These are phyloP conservation scores for Vinca major DNA, from an alignment of 305 asterid species.

Conservation along the genomic window DNA sequence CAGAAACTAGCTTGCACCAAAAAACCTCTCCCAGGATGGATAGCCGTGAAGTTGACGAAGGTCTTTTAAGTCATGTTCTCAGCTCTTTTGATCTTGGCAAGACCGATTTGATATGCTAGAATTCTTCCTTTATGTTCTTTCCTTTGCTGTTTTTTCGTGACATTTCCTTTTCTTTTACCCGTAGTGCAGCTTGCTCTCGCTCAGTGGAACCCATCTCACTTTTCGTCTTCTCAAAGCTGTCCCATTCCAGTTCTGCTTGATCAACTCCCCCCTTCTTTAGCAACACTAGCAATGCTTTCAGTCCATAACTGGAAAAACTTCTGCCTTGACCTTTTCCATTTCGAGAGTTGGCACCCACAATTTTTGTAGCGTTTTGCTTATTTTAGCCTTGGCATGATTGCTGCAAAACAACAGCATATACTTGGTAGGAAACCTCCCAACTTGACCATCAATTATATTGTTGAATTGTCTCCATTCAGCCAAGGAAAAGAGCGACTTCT, in stretches of 20 bases:
- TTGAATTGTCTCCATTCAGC: background rate
- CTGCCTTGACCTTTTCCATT: slow-evolving; percentile 60
- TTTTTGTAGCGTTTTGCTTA: slow-evolving; percentile 42
- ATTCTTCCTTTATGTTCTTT: slow-evolving; percentile 19
- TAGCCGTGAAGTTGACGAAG: background rate
- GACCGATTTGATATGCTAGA: slow-evolving; percentile 57
- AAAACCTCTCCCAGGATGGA: background rate
- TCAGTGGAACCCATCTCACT: slow-evolving; percentile 41
- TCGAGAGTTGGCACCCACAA: slow-evolving; percentile 59
- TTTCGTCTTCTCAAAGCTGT: slow-evolving; percentile 54
- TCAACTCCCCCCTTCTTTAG: slow-evolving; percentile 60
- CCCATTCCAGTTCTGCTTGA: slow-evolving; percentile 79
- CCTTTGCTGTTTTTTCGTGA: slow-evolving; percentile 49
- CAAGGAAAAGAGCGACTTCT: background rate
- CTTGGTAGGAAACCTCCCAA: slow-evolving; percentile 7
- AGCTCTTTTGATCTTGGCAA: slow-evolving; percentile 53
- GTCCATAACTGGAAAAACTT: slow-evolving; percentile 57
- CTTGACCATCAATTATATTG: background rate
- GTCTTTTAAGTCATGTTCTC: slow-evolving; percentile 20
- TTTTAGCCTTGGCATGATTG: slow-evolving; percentile 53
- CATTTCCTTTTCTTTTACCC: slow-evolving; percentile 42
- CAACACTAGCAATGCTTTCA: slow-evolving; percentile 67
- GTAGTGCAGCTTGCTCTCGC: slow-evolving; percentile 36
- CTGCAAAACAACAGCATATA: slow-evolving; percentile 32
- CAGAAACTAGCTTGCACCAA: background rate